Base-by-base conservation (phyloP, 139 green algal genomes). In the Tetradesmus obliquus region DNA sequence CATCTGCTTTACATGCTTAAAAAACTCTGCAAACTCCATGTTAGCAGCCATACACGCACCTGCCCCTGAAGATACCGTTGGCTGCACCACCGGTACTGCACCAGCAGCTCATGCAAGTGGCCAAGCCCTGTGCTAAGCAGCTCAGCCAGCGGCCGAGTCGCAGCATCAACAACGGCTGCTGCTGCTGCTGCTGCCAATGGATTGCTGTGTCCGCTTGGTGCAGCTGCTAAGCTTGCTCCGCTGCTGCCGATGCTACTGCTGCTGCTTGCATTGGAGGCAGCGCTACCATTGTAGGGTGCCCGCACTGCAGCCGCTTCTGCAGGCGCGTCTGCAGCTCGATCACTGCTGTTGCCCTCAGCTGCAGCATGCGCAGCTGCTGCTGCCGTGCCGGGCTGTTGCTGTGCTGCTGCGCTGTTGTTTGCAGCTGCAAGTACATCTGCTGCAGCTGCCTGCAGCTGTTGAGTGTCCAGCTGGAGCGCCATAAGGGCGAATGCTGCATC, bases 401-500 rank as follows among this genome's bases (percentile, higher is more conserved):
- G 17, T 76, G 5, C 6, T 76, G 66, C 5, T 20, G 62, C 3
- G 10, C 8, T 13, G 12, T 76, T 13, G 12, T 76, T 76, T n/a
- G 62, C 51, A 19, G 62, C 22, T 20, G 84, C 84, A 19, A 88
- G 45, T 45, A 88, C 84, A 55, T 32, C 58, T 88, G 84, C 84
- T n/a, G 84, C 84, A 9, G 84, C 84, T 12, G 51, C 20, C n/a
- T 88, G 86, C 45, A 90, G 86, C 17, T 62, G 19, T 20, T 66
- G 53, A 4, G 53, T n/a, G 6, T 82, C 53, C 7, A 90, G 86
- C 20, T 90, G 71, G 45, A 90, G 53, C 0, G 86, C 86, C 69
- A 90, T 57, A 2, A 90, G 69, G 8, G 71, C 69, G 55, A 90
- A 90, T 9, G 86, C 86, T 12, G 66, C 86, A 83, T 90, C 86